These are phyloP conservation scores for Stereocaulon alpinum DNA, from an alignment of 495 filamentous ascomycete genomes.

Conservation along the genomic window DNA sequence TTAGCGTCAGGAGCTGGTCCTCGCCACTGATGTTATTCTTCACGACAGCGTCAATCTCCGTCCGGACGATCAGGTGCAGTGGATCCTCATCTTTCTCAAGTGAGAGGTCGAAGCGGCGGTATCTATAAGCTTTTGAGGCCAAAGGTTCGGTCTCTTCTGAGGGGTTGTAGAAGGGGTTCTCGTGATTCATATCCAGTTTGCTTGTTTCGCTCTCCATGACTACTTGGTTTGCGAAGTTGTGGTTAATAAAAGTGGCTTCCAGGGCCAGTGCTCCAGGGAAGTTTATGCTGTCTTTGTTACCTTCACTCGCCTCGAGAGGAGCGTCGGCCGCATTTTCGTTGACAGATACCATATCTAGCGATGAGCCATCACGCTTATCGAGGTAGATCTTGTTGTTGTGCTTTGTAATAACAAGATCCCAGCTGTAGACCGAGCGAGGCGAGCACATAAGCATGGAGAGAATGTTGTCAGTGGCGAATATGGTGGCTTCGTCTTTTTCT, in stretches of 20 bases:
- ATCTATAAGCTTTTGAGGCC: constrained; percentile 94
- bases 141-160: constrained; percentile 85
- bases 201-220: constrained; percentile 65
- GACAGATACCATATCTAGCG: constrained; percentile 92
- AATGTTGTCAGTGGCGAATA: constrained; percentile 94
- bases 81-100: constrained; percentile 86
- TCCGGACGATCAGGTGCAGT: constrained; percentile 81
- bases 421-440: constrained; percentile 87
- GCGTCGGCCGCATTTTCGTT: constrained; percentile 99
- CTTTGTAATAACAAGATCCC: constrained; percentile 87
- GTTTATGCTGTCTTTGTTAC: constrained; percentile 92
- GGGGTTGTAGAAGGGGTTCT: constrained; percentile 96
- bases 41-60: constrained; percentile 90
- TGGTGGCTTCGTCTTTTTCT: constrained; percentile 91
- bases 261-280: constrained; percentile 80
- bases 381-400: constrained; percentile 95
- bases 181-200: constrained; percentile 73
- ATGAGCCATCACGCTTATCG: constrained; percentile 90
- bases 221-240: constrained; percentile 94
- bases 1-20: constrained; percentile 81
- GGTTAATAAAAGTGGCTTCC: constrained; percentile 98
- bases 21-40: constrained; percentile 85
- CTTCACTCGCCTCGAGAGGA: constrained; percentile 78
- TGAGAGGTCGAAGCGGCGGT: constrained; percentile 89
- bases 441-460: constrained; percentile 99